These are phyloP conservation scores for Kluyveromyces sp. DNA, from an alignment of 1,139 yeast species.

Conservation along the genomic window DNA sequence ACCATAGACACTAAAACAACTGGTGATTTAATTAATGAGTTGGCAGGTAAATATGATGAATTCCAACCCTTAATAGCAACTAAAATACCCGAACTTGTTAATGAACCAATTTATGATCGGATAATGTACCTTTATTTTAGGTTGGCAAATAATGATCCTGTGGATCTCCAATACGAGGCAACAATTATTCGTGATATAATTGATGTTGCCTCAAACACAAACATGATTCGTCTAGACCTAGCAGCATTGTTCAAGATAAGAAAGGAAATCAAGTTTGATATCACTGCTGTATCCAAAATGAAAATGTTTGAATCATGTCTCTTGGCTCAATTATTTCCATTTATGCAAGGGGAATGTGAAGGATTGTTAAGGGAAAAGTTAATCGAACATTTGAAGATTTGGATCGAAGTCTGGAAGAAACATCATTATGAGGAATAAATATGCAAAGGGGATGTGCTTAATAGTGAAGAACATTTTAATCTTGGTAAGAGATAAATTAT, in stretches of 20 bases:
- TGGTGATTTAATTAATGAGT: not conserved
- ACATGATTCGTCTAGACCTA: not conserved
- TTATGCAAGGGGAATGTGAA: conserved; percentile 3
- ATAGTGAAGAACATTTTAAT: not conserved
- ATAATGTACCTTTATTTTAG: not conserved
- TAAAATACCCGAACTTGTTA: not conserved
- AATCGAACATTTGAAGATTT: conserved; percentile 1
- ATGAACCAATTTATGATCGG: conserved; percentile 1
- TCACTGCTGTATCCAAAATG: not conserved
- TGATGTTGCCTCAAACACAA: not conserved
- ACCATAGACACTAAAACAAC: not conserved
- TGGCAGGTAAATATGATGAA: not conserved
- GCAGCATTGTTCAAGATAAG: not conserved
- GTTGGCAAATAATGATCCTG: not conserved
- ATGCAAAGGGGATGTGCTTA: no score
- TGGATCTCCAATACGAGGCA: not conserved
- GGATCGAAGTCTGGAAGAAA: conserved; percentile 5
- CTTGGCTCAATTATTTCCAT: conserved; percentile 1
- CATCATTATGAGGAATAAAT: not conserved
- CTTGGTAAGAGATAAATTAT: no score
- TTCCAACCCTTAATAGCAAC: not conserved
- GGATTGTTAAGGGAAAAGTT: conserved; percentile 1
- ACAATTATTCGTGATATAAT: not conserved
- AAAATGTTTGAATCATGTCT: conserved; percentile 2
- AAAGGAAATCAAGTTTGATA: not conserved